A percentile compares a stretch with the other conserved stretches of the same genome.
Evolutionary conservation across 2,329 filamentous ascomycete species (phyloP).

Genomic region (Monosporascus sp.): DNA sequence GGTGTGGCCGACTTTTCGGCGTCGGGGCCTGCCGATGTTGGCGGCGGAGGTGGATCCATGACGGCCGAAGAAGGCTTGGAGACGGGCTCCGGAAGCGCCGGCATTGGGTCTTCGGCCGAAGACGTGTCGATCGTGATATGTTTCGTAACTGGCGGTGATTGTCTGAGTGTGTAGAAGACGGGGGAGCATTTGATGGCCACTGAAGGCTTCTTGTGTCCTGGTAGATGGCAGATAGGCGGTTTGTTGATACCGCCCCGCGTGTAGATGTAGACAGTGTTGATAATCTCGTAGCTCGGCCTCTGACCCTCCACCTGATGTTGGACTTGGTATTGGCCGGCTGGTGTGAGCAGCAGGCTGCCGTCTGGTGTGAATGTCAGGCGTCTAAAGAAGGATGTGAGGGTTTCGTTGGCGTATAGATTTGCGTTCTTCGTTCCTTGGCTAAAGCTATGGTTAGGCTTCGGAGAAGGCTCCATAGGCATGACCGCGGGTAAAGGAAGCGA

Average conservation of each 20-base stretch:
- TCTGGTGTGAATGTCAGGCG: constrained; percentile 92
- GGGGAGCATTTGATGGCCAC: constrained; percentile 94
- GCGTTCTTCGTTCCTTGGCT: constrained; percentile 71
- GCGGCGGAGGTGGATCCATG: constrained; percentile 78
- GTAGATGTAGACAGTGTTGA: constrained; percentile 98
- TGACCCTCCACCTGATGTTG: constrained; percentile 58
- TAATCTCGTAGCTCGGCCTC: constrained; percentile 77
- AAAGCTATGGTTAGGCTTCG: constrained; percentile 58
- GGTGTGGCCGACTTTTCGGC: constrained; percentile 45
- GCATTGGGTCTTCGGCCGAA: constrained; percentile 76
- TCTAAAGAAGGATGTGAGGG: constrained; percentile 93
- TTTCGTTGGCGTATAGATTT: constrained; percentile 93
- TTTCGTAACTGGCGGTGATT: constrained; percentile 63
- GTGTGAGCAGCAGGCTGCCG: constrained; percentile 87
- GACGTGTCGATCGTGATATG: constrained; percentile 95
- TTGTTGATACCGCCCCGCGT: constrained; percentile 95
- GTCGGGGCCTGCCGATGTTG: constrained; percentile 42
- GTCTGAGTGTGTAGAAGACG: constrained; percentile 75
- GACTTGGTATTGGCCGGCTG: constrained; percentile 90
- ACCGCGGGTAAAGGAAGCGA: constrained; percentile 92
- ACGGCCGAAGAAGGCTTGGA: constrained; percentile 55
- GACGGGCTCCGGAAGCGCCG: constrained; percentile 76
- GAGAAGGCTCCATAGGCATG: constrained; percentile 87
- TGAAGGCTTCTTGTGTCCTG: constrained; percentile 96
- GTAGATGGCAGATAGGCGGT: constrained; percentile 88